Evolutionary conservation across 1,284 basidiomycete genomes (phyloP), one percentile per base, ranked within the genome.

Genomic region (Ceratobasidium sp.): DNA sequence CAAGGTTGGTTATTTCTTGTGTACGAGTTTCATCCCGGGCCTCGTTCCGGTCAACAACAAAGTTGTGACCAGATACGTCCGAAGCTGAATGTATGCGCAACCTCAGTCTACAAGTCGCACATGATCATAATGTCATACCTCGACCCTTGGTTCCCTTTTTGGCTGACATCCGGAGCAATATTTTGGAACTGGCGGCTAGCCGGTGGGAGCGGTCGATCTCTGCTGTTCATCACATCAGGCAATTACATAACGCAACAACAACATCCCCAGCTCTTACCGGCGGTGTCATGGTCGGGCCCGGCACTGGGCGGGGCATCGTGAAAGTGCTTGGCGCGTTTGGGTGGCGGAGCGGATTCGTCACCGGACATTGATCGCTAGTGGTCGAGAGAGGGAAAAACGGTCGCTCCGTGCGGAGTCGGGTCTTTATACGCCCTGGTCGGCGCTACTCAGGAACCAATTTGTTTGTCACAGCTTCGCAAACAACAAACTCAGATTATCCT

Each of bases 381-480:
- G 43, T 18, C 9, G 43, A 9, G 50, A 26, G 50, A 30, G 50
- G 8, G 9, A 8, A 52, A 52, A n/a, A n/a, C n/a, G n/a, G n/a
- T n/a, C 50, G 50, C 9, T 52, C 30, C 50, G 5, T 10, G 21
- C 50, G 23, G 26, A 6, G 50, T 12, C 23, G 12, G 30, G 50
- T 52, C 50, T n/a, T 52, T 52, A 3, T 52, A 52, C 30, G 30
- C 21, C 14, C 21, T n/a, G 16, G 50, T 18, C 18, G 50, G 50
- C 50, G 50, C 50, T 52, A 52, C 28, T 52, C 50, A 52, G 50
- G 50, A 52, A 52, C 50, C 50, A n/a, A 52, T 10, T 18, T 52
- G 50, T 52, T 52, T 52, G 50, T 26, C 28, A 10, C 12, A 8
- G 50, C 50, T 52, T 52, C 50, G 14, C 50, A 26, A 30, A 52